These are phyloP conservation scores for Casuarina equisetifolia DNA, from an alignment of 306 rosid species.

Conservation along the genomic window DNA sequence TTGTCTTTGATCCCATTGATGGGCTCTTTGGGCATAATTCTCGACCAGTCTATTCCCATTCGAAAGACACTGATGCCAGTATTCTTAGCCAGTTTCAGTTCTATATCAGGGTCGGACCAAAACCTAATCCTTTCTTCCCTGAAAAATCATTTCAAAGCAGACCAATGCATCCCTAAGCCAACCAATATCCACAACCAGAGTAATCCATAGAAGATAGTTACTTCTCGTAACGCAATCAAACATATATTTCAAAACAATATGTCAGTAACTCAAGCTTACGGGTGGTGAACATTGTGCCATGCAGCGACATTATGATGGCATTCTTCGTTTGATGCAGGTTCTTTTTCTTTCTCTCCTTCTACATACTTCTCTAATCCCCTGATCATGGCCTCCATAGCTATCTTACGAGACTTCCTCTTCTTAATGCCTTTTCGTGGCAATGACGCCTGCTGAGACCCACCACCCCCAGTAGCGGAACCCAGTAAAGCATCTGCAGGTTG, in stretches of 20 bases:
- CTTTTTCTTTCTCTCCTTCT: slow-evolving; percentile 49
- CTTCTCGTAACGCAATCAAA: slow-evolving; percentile 9
- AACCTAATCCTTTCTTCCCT: slow-evolving; percentile 95
- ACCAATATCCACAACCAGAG: background rate
- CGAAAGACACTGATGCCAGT: slow-evolving; percentile 84
- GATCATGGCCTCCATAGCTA: slow-evolving; percentile 91
- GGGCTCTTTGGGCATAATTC: slow-evolving; percentile 88
- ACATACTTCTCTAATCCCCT: slow-evolving; percentile 68
- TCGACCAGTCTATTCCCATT: slow-evolving; percentile 97
- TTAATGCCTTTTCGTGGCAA: slow-evolving; percentile 14
- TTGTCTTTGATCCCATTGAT: slow-evolving; percentile 54
- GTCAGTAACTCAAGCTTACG: slow-evolving; percentile 49
- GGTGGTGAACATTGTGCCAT: slow-evolving; percentile 93
- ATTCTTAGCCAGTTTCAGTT: slow-evolving; percentile 77
- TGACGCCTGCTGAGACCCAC: slow-evolving; percentile 66
- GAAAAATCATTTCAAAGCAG: slow-evolving; percentile 40
- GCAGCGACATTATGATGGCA: slow-evolving; percentile 74
- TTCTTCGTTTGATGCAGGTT: slow-evolving; percentile 32
- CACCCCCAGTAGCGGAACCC: slow-evolving; percentile 76
- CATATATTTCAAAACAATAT: background rate
- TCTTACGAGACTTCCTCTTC: slow-evolving; percentile 67
- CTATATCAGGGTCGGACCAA: slow-evolving; percentile 99
- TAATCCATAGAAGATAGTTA: background rate
- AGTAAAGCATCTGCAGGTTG: slow-evolving; percentile 56
- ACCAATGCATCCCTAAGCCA: slow-evolving; percentile 16